A percentile compares a stretch with the other conserved stretches of the same genome.
These are phyloP conservation scores for Paspalum vaginatum DNA, from an alignment of 176 grass and related monocot genomes.

Conservation along the genomic window DNA sequence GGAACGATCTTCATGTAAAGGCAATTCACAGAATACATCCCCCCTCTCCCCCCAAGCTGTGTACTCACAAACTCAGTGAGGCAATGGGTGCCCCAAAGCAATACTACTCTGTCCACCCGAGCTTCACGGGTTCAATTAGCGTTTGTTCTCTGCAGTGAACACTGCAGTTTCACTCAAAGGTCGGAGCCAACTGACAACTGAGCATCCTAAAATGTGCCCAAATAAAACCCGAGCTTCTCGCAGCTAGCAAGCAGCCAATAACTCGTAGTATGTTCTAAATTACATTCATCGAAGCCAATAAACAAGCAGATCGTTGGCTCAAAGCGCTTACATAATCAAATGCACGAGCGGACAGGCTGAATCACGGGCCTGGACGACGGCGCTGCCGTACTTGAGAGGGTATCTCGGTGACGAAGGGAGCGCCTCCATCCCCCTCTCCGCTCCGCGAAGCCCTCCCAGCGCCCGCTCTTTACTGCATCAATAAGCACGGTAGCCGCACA, in stretches of 20 bases:
- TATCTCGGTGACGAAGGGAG: slow-evolving; percentile 44
- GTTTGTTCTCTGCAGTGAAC: not conserved
- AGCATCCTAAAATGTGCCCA: not conserved
- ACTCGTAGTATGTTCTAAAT: no score
- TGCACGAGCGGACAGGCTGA: not conserved
- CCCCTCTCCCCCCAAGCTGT: no score
- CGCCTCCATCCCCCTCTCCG: slow-evolving; percentile 26
- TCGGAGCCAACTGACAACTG: not conserved
- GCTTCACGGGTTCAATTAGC: not conserved
- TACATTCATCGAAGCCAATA: no score
- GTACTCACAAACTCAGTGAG: not conserved
- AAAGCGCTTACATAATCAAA: not conserved
- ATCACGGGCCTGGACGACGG: slow-evolving; percentile 22
- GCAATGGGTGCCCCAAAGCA: not conserved
- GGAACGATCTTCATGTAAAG: no score
- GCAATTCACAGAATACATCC: no score
- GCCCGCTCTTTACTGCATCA: slow-evolving; percentile 24
- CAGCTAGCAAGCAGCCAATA: not conserved
- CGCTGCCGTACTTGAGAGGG: slow-evolving; percentile 45
- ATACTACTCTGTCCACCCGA: not conserved
- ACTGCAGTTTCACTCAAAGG: no score
- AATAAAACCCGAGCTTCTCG: not conserved
- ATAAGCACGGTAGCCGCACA: not conserved
- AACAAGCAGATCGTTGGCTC: not conserved
- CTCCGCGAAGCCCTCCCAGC: not conserved